Evolutionary conservation across 73 alveolate species (phyloP), one percentile per base, ranked within the genome.

Genomic region (Durusdinium trenchii): DNA sequence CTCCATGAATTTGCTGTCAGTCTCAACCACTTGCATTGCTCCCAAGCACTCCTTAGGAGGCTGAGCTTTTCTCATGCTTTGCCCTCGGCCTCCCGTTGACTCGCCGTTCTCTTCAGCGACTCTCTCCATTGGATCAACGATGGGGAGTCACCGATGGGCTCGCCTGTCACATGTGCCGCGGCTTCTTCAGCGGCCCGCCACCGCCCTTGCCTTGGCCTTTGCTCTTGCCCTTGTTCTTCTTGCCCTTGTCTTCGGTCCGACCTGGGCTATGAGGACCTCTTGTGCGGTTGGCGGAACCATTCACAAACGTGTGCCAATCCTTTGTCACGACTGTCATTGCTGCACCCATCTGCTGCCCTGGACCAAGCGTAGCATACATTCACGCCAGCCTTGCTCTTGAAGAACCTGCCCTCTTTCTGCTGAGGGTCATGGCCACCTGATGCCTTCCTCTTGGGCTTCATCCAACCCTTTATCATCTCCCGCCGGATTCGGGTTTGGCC

Each of bases 261-360:
- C 82, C 82, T 2, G 95, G 95, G 47, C 38, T 43, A 40, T 60
- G 57, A 3, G 82, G 81, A 61, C 95, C 54, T 26, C 1, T 50
- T 46, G 36, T 86, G 95, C 35, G 82, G 95, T 61, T 86, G 95
- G 32, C 95, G 38, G 62, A 81, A 86, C 81, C 81, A 86, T 46
- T 86, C 82, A 40, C 95, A 86, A 18, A 86, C 82, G 30, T 86
- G 95, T 14, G 94, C 94, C 73, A 85, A 20, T 35, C 83, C 95
- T 64, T 42, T 40, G 36, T 36, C 84, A 46, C 95, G 61, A 35
- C 40, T 36, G 9, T 32, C 67, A 18, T 54, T 43, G 64, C 47
- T 2, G 38, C 64, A 36, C 26, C 95, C 82, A 7, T 54, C 94
- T 14, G 38, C 6, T 28, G 42, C 10, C 69, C 83, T 45, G 61